Base-by-base conservation (phyloP, 2,329 filamentous ascomycete species). In the Ascochyta pisi region DNA sequence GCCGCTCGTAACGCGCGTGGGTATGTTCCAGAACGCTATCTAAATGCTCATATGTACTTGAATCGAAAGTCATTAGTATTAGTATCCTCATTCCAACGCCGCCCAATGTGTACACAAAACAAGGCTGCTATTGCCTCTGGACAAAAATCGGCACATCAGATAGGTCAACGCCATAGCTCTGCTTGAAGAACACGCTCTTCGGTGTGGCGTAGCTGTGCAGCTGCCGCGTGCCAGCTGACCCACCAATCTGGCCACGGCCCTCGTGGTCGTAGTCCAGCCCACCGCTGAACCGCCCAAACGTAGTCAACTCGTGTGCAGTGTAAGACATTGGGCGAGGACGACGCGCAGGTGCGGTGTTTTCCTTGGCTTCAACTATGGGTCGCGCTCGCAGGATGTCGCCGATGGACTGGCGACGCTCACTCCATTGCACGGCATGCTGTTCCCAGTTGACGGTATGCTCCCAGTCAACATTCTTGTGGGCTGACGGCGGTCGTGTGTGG, bases 251-350 rank as follows among this genome's bases (percentile, higher is more conserved):
- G 22, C 65, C 70, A 42, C 60, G 67, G 4, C 65, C 64, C 50
- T 75, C 72, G 58, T 76, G 76, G 24, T 70, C 69, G 52, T 72
- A 74, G 8, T 63, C 63, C 34, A 74, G 60, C 9, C 76, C 75
- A 42, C 76, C 75, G 47, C 69, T 68, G 59, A 74, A 77, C 3
- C 75, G 73, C 45, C 69, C 75, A 50, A 60, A 64, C 2, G 51
- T 41, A 13, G 42, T 54, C 22, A 53, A 24, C 37, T 58, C 55
- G 15, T 50, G 49, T 12, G 35, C 23, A 15, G 44, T 49, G 39
- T 52, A 53, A 15, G 54, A 52, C 44, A 41, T 40, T 4, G 54
- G 54, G 16, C 49, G 54, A 19, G 44, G 12, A 31, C 40, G 37
- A 44, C 23, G 34, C 13, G 13, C 29, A 40, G 44, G 27, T 49